Evolutionary conservation across 352 stramenopile species (phyloP).

Genomic region (Phytopythium litorale): DNA sequence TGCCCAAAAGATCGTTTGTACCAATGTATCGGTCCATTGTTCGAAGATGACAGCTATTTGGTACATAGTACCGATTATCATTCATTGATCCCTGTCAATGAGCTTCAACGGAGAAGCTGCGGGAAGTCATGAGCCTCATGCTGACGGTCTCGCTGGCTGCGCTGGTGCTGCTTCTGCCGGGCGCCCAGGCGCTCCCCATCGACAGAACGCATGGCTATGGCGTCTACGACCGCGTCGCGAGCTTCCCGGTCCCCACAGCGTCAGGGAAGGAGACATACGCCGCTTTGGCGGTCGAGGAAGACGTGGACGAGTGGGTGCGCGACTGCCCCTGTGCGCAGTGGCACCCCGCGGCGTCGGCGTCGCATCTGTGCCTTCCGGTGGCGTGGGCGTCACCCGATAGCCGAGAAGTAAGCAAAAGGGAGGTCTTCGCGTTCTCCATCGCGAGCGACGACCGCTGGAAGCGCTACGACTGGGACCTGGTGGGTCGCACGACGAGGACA

Average conservation of each 20-base stretch:
- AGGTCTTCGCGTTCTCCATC: conserved; percentile 81
- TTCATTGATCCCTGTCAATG: too few species aligned
- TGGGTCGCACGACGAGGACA: conserved; percentile 2
- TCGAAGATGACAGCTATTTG: background rate
- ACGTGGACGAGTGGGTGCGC: conserved; percentile 17
- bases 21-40: background rate
- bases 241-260: background rate
- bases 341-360: background rate
- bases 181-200: background rate
- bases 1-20: conserved; percentile 2
- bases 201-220: background rate
- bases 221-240: conserved; percentile 15
- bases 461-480: conserved; percentile 73
- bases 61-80: conserved; percentile 13
- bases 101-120: conserved; percentile 7
- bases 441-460: conserved; percentile 59
- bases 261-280: conserved; percentile 9
- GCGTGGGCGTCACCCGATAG: conserved; percentile 1
- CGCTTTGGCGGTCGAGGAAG: conserved; percentile 28
- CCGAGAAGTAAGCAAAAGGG: conserved; percentile 15
- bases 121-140: background rate
- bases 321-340: conserved; percentile 40
- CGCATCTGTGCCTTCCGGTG: conserved; percentile 58
- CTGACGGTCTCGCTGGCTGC: conserved; percentile 3
- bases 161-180: conserved; percentile 15